Percentiles rank a stretch among this genome's conserved stretches.
These are phyloP conservation scores for Kondoa malvinella DNA, from an alignment of 768 basidiomycete genomes.

Conservation along the genomic window DNA sequence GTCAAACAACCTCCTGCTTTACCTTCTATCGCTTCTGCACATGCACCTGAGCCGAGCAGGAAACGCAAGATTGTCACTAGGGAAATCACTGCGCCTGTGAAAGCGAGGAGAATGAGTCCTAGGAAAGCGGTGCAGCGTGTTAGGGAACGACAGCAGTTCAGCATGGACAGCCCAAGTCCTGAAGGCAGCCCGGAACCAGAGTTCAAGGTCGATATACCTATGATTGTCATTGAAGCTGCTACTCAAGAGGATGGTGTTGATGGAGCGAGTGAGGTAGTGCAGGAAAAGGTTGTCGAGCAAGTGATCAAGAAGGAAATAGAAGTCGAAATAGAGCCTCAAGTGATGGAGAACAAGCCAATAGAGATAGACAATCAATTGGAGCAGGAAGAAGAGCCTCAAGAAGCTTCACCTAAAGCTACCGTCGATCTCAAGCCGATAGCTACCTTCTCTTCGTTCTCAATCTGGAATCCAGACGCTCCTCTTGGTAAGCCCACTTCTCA, in stretches of 20 bases:
- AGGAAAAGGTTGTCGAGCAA: background rate
- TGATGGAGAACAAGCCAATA: background rate
- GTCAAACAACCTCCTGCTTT: background rate
- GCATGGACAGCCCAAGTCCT: background rate
- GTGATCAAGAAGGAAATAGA: background rate
- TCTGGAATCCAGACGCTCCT: background rate
- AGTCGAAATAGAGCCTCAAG: background rate
- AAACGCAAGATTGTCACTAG: background rate
- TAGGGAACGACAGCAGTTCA: background rate
- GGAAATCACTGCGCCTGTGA: background rate
- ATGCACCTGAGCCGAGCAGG: background rate
- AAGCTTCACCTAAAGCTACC: background rate
- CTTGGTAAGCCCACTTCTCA: background rate
- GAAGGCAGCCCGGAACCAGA: background rate
- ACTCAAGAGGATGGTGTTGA: background rate
- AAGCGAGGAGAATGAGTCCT: background rate
- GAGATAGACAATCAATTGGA: background rate
- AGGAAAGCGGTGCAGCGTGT: background rate
- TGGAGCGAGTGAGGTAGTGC: background rate
- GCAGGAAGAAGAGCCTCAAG: background rate
- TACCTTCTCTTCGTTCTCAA: background rate
- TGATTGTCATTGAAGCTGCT: background rate
- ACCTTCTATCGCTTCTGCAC: background rate
- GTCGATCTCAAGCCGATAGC: slow-evolving; percentile 3
- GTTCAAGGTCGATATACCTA: background rate